phyloP scores from a whole-genome alignment of 2,329 filamentous ascomycete genomes.

The Botryotinia globosa region DNA sequence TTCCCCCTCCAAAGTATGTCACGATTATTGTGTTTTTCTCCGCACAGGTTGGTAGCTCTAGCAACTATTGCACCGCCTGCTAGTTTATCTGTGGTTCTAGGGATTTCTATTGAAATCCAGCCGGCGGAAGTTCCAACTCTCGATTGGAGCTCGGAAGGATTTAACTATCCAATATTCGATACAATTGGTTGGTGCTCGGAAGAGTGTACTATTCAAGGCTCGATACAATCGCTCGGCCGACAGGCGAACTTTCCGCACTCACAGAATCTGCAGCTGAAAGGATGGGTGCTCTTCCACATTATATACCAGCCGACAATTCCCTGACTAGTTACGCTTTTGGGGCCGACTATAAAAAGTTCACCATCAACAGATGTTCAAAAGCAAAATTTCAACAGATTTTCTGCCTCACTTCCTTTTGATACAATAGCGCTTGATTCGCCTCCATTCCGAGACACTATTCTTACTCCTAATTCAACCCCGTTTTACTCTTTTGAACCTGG shows the following conservation, averaged over 20 bases:
- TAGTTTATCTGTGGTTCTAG: constrained; percentile 17
- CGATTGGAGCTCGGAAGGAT: background rate
- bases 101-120: background rate
- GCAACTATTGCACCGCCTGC: constrained; percentile 5
- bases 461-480: background rate
- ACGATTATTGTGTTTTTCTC: background rate
- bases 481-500: background rate
- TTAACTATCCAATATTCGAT: background rate
- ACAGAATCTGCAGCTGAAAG: background rate
- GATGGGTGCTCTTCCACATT: background rate
- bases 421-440: background rate
- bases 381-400: background rate
- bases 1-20: background rate
- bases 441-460: too few relatives aligned
- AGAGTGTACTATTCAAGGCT: background rate
- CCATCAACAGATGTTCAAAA: background rate
- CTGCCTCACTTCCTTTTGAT: background rate
- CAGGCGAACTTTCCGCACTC: background rate
- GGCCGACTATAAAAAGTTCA: background rate
- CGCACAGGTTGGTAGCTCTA: constrained; percentile 6
- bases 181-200: background rate
- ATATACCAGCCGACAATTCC: background rate
- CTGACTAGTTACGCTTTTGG: background rate
- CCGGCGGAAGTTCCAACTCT: background rate
- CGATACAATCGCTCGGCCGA: background rate